Conservation (phyloP, 176 grass and related monocot genomes). For the Neostapfia colusana region DNA sequence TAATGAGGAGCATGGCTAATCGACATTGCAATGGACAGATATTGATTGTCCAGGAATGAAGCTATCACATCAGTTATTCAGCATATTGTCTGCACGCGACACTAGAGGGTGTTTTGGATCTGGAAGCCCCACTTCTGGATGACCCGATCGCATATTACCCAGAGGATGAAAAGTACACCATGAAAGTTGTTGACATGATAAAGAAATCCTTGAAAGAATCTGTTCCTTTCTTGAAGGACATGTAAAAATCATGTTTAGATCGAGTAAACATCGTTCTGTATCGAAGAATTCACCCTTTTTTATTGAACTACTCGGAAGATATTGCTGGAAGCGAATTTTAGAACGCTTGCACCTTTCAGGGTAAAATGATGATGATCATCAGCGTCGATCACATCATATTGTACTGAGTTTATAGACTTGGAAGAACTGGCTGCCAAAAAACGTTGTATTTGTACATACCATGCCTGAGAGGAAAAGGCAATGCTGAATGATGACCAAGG, state of each 20-base stretch:
- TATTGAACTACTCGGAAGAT: background rate
- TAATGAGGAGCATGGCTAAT: constrained; percentile 58
- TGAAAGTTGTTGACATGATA: constrained; percentile 60
- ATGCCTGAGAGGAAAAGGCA: background rate
- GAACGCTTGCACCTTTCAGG: background rate
- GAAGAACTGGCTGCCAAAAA: background rate
- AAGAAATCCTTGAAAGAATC: constrained; percentile 73
- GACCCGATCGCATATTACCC: constrained; percentile 87
- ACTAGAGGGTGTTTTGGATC: constrained; percentile 72
- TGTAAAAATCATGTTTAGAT: constrained; percentile 34
- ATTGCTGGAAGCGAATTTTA: background rate
- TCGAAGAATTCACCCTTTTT: background rate
- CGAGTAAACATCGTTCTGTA: background rate
- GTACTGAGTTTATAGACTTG: background rate
- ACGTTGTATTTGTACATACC: background rate
- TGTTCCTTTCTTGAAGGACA: constrained; percentile 62
- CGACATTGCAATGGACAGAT: constrained; percentile 47
- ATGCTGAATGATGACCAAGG: background rate
- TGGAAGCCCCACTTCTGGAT: constrained; percentile 52
- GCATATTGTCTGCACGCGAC: constrained; percentile 88
- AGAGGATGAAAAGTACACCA: constrained; percentile 59
- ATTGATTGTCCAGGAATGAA: constrained; percentile 84
- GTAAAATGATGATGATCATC: background rate
- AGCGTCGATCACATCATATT: background rate
- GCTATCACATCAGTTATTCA: constrained; percentile 84